A percentile compares a stretch with the other conserved stretches of the same genome.
phyloP scores from a whole-genome alignment of 352 stramenopile species.

The Aphanomyces astaci region DNA sequence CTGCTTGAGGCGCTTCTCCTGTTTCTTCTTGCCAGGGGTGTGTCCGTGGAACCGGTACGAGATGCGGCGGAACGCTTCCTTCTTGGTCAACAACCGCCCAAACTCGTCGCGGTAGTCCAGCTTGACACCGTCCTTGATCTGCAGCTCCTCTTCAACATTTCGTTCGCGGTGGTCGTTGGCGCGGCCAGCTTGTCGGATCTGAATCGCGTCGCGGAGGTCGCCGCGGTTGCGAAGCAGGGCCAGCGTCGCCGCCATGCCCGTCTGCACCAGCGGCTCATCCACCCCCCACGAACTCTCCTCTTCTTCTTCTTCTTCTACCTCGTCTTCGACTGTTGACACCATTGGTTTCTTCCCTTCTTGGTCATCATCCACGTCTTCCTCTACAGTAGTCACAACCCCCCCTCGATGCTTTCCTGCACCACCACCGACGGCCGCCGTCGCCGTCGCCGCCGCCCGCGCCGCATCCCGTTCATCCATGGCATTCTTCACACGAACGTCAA shows the following conservation, averaged over 20 bases:
- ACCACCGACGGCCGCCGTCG: slow-evolving; percentile 1
- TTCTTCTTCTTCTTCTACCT: slow-evolving; percentile 42
- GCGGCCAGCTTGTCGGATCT: slow-evolving; percentile 87
- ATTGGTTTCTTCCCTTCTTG: no score
- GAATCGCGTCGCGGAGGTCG: slow-evolving; percentile 81
- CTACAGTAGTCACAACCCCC: no score
- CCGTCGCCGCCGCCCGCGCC: slow-evolving; percentile 28
- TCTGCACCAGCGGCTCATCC: slow-evolving; percentile 73
- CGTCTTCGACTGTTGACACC: no score
- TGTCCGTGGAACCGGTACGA: slow-evolving; percentile 99
- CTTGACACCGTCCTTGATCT: slow-evolving; percentile 77
- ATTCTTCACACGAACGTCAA: slow-evolving; percentile 62
- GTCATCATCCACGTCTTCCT: slow-evolving; percentile 30
- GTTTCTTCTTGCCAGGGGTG: slow-evolving; percentile 95
- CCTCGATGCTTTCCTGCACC: no score
- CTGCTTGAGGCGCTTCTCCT: slow-evolving; percentile 90
- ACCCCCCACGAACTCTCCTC: slow-evolving; percentile 61
- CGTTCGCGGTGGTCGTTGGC: slow-evolving; percentile 93
- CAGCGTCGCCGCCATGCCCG: slow-evolving; percentile 88
- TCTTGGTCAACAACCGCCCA: slow-evolving; percentile 93
- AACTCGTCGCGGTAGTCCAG: slow-evolving; percentile 97
- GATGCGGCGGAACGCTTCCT: slow-evolving; percentile 96
- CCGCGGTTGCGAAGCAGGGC: slow-evolving; percentile 89
- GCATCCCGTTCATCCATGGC: slow-evolving; percentile 60
- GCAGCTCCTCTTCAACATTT: slow-evolving; percentile 83